Evolutionary conservation across 495 filamentous ascomycete species (phyloP).

Genomic region (Neurospora tetrasperma): DNA sequence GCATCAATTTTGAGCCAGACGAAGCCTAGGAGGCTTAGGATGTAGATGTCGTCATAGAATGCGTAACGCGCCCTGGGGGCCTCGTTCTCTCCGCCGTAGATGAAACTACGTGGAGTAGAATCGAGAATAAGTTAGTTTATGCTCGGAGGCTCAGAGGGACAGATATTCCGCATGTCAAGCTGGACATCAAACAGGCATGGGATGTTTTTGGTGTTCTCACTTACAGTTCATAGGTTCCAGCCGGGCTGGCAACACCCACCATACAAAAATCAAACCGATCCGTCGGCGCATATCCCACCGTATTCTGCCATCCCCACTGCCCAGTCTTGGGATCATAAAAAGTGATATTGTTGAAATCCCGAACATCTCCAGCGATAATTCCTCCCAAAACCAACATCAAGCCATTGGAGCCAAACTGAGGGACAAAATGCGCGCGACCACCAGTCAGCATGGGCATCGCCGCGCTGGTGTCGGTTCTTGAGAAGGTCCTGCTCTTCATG

Average conservation of each 20-base stretch:
- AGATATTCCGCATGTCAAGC: background rate
- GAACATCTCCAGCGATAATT: background rate
- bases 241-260: constrained; percentile 20
- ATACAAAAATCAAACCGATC: constrained; percentile 22
- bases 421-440: constrained; percentile 22
- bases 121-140: background rate
- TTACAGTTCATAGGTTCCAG: constrained; percentile 26
- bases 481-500: constrained; percentile 10
- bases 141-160: background rate
- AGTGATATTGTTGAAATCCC: constrained; percentile 16
- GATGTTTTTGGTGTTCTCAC: background rate
- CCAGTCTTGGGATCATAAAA: constrained; percentile 28
- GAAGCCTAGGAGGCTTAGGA: constrained; percentile 38
- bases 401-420: constrained; percentile 18
- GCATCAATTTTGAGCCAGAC: constrained; percentile 26
- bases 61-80: constrained; percentile 1
- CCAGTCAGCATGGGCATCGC: background rate
- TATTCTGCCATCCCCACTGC: constrained; percentile 22
- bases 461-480: background rate
- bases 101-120: constrained; percentile 11
- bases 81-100: constrained; percentile 24
- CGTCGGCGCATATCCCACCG: constrained; percentile 12
- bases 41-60: constrained; percentile 22
- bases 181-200: background rate
- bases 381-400: constrained; percentile 27